A percentile compares a stretch with the other conserved stretches of the same genome.
phyloP scores from a whole-genome alignment of 169 alveolate species.

The Perkinsus chesapeaki region DNA sequence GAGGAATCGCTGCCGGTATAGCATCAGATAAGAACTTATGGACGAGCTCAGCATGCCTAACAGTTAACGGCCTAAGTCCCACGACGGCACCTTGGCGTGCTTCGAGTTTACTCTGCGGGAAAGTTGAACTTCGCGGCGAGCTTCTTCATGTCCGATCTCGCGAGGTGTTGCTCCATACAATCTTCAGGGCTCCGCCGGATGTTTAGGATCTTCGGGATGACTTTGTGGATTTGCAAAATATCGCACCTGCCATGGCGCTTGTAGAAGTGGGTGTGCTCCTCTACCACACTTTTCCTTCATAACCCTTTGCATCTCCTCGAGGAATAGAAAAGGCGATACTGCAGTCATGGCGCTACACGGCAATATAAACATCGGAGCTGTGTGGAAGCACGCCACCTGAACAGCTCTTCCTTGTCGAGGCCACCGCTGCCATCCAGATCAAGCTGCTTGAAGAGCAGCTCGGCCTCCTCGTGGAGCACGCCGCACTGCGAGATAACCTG shows the following conservation, averaged over 20 bases:
- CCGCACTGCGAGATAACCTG: background rate
- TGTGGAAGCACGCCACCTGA: background rate
- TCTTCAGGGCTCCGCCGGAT: background rate
- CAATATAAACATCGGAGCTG: background rate
- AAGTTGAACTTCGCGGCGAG: background rate
- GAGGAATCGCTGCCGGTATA: background rate
- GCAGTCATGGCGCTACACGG: background rate
- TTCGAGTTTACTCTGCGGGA: background rate
- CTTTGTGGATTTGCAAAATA: background rate
- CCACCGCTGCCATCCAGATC: background rate
- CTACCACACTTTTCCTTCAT: background rate
- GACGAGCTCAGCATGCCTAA: background rate
- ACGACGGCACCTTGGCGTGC: background rate
- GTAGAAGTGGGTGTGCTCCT: background rate
- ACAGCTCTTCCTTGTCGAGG: background rate
- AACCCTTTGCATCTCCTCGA: background rate
- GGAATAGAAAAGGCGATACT: background rate
- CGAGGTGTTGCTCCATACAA: background rate
- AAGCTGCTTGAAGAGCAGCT: background rate
- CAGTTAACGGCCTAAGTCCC: background rate
- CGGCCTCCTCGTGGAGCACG: background rate
- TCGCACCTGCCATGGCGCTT: background rate
- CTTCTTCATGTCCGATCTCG: background rate
- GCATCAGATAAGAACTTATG: background rate
- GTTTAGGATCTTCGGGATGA: background rate